Base-by-base conservation (phyloP, 2,329 filamentous ascomycete genomes). In the Xylaria hypoxylon region DNA sequence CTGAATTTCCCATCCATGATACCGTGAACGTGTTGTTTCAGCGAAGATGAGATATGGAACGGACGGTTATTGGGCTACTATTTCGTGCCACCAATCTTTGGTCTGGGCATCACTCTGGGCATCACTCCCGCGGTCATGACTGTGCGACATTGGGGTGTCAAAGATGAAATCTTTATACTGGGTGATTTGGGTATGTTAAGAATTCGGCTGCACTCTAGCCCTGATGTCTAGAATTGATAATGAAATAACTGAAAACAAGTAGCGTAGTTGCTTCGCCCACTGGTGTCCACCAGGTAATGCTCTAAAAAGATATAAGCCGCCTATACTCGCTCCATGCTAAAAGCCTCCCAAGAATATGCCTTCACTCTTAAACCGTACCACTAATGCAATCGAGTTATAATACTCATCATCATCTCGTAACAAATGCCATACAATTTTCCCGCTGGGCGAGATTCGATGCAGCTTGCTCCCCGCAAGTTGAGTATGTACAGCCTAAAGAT, bases 331-430 rank as follows among this genome's bases (percentile, higher is more conserved):
- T 63, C 57, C 42, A 59, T 61, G 61, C 67, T 55, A 40, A 55
- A 51, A 31, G 45, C 53, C 52, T 55, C 51, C 33, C 48, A 55
- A 62, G 26, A 61, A 53, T 56, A 67, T 55, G 60, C 31, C 40
- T 42, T 51, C 35, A 15, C 24, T 42, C 44, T 33, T 35, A 22
- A 61, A 44, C 26, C 45, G 7, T 51, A 38, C 64, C 64, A 50
- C 52, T 59, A 52, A 61, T 67, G 60, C 56, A 64, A 45, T 56
- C 17, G 40, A 67, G n/a, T 24, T 45, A 17, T 55, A 45, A 58
- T 62, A 38, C 52, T 58, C 35, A 55, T 68, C 57, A 28, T 67
- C 42, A 45, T 55, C 60, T 69, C 67, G 24, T 67, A 67, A 67
- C 31, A 35, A 35, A 45, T n/a, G 59, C 61, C 48, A 44, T 64